Evolutionary conservation across 2,329 filamentous ascomycete species (phyloP).

Genomic region (Eutypa lata): DNA sequence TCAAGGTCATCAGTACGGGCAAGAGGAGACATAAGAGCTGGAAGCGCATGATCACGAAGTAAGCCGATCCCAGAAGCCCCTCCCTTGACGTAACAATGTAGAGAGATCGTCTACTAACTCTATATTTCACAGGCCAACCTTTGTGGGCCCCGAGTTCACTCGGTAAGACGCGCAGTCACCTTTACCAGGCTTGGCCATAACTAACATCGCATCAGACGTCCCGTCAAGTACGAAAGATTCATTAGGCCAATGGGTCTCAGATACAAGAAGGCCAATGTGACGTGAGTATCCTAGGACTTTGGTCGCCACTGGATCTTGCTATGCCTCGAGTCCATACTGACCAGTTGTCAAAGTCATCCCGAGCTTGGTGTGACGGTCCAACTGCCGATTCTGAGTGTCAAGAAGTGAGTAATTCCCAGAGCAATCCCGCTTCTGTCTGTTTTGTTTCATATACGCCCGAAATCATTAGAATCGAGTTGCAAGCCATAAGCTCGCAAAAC

Average conservation of each 20-base stretch:
- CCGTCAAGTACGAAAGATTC: conserved; percentile 70
- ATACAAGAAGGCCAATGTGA: conserved; percentile 76
- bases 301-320: conserved; percentile 20
- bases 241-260: conserved; percentile 73
- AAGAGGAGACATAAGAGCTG: conserved; percentile 86
- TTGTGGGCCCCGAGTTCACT: conserved; percentile 89
- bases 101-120: conserved; percentile 33
- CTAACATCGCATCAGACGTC: conserved; percentile 41
- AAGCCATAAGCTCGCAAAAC: too few relatives aligned
- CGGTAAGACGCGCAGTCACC: conserved; percentile 33
- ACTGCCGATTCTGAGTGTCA: conserved; percentile 69
- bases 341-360: conserved; percentile 55
- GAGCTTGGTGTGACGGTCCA: conserved; percentile 86
- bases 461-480: too few relatives aligned
- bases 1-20: conserved; percentile 92
- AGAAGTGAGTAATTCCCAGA: conserved; percentile 56
- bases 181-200: not conserved
- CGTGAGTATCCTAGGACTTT: conserved; percentile 17
- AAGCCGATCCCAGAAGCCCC: conserved; percentile 19
- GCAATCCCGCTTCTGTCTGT: conserved; percentile 38
- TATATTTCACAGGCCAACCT: conserved; percentile 74
- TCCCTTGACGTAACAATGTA: conserved; percentile 38
- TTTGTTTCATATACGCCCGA: too few relatives aligned
- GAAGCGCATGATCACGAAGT: conserved; percentile 66
- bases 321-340: conserved; percentile 41